Evolutionary conservation across 768 basidiomycete species (phyloP).

Genomic region (Lactarius sp.): DNA sequence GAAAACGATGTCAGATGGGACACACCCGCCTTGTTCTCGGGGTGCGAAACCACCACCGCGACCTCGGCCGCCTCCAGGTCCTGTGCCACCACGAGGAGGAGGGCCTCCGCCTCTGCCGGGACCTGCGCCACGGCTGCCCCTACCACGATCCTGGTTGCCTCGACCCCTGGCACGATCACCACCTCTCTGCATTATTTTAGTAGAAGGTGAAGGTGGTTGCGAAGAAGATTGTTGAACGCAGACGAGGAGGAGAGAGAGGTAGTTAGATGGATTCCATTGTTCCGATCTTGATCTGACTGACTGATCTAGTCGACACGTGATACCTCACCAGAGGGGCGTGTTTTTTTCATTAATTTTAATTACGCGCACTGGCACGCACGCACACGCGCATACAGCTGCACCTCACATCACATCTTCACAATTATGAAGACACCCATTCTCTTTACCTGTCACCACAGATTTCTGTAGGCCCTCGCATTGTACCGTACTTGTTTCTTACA

Average conservation of each 20-base stretch:
- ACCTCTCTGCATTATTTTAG: conserved; percentile 26
- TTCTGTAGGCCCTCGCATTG: too few species aligned
- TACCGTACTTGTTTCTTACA: neutral
- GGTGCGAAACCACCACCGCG: conserved; percentile 30
- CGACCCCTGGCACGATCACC: conserved; percentile 27
- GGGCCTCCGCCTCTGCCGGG: conserved; percentile 6
- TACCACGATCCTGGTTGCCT: conserved; percentile 26
- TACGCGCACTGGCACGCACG: too few species aligned
- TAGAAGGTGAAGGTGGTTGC: neutral
- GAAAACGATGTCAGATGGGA: neutral
- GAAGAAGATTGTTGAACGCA: neutral
- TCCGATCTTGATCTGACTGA: too few species aligned
- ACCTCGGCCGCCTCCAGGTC: conserved; percentile 32
- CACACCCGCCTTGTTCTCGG: conserved; percentile 43
- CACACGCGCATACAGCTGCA: neutral
- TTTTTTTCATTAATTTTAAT: neutral
- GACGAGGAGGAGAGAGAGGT: neutral
- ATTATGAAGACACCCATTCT: neutral
- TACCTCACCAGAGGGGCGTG: neutral
- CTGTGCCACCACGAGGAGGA: conserved; percentile 26
- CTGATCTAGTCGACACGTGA: neutral
- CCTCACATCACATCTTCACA: neutral
- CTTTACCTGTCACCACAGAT: too few species aligned
- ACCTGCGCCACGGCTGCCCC: conserved; percentile 23
- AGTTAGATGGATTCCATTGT: too few species aligned